A percentile compares a stretch with the other conserved stretches of the same genome.
Evolutionary conservation across 148 eudicot species (phyloP).

Genomic region (Heliamphora exappendiculata): DNA sequence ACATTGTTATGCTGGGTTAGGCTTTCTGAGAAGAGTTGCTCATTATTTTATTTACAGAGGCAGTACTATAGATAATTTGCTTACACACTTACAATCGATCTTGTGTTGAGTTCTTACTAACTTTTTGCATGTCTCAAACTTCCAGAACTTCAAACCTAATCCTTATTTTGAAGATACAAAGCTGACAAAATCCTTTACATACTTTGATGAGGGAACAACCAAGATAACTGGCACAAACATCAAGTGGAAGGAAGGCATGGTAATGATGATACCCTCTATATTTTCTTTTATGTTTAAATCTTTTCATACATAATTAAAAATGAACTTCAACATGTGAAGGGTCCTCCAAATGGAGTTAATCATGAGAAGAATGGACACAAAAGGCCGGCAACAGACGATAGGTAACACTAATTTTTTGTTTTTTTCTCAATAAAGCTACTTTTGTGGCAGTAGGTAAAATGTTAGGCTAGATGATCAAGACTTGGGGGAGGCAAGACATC

Average conservation of each 20-base stretch:
- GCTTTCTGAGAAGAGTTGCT: not conserved
- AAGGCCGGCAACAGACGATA: constrained; percentile 52
- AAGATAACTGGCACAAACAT: constrained; percentile 66
- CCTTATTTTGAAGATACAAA: constrained; percentile 75
- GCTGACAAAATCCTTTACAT: constrained; percentile 67
- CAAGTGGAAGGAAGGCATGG: constrained; percentile 87
- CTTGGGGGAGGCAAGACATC: not conserved
- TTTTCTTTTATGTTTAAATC: constrained; percentile 12
- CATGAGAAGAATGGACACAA: constrained; percentile 68
- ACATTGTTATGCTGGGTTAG: not conserved
- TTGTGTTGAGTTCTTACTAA: constrained; percentile 8
- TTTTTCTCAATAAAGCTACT: not conserved
- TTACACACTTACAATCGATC: not conserved
- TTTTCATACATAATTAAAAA: not conserved
- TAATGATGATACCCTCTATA: constrained; percentile 16
- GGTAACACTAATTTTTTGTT: too few relatives aligned
- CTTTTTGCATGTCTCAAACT: constrained; percentile 4
- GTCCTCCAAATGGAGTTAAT: constrained; percentile 46
- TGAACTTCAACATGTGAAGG: constrained; percentile 28
- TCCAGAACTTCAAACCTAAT: constrained; percentile 72
- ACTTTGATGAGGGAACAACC: constrained; percentile 74
- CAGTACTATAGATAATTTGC: not conserved
- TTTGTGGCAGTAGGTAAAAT: not conserved
- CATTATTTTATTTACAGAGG: not conserved
- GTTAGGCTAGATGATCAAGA: not conserved